A percentile compares a stretch with the other conserved stretches of the same genome.
Evolutionary conservation across 1,284 basidiomycete genomes (phyloP).

Genomic region (Pterulicium gracile): DNA sequence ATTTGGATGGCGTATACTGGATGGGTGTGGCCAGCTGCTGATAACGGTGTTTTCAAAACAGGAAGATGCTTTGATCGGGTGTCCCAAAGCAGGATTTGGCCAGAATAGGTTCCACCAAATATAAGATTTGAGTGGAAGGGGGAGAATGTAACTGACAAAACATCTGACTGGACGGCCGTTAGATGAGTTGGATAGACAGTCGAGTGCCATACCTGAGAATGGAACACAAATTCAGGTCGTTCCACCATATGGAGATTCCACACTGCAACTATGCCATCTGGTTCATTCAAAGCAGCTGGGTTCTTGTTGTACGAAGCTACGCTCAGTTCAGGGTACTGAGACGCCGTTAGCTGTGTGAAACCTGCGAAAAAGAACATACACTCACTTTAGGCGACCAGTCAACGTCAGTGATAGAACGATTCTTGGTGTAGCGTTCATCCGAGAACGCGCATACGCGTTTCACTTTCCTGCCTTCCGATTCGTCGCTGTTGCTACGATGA

Average conservation of each 20-base stretch:
- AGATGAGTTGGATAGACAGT: conserved; percentile 4
- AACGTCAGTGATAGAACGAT: conserved; percentile 88
- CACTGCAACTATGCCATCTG: conserved; percentile 92
- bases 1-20: conserved; percentile 97
- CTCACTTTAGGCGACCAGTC: conserved; percentile 94
- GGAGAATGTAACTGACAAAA: conserved; percentile 91
- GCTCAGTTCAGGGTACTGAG: conserved; percentile 88
- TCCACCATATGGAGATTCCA: conserved; percentile 96
- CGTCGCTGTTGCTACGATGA: conserved; percentile 46
- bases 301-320: conserved; percentile 97
- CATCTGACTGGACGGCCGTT: conserved; percentile 66
- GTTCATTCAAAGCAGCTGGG: conserved; percentile 81
- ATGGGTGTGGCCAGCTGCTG: conserved; percentile 93
- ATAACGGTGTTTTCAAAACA: conserved; percentile 92
- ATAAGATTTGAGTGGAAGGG: conserved; percentile 97
- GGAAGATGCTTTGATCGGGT: conserved; percentile 95
- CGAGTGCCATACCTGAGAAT: conserved; percentile 67
- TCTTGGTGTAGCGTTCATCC: conserved; percentile 82
- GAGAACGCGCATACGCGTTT: conserved; percentile 85
- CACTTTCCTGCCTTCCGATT: conserved; percentile 79
- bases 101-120: conserved; percentile 96
- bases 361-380: conserved; percentile 6
- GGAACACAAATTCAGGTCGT: conserved; percentile 95
- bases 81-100: conserved; percentile 97
- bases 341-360: conserved; percentile 1